Conservation (phyloP, 2,329 filamentous ascomycete species). For the Aspergillus pseudotamarii region DNA sequence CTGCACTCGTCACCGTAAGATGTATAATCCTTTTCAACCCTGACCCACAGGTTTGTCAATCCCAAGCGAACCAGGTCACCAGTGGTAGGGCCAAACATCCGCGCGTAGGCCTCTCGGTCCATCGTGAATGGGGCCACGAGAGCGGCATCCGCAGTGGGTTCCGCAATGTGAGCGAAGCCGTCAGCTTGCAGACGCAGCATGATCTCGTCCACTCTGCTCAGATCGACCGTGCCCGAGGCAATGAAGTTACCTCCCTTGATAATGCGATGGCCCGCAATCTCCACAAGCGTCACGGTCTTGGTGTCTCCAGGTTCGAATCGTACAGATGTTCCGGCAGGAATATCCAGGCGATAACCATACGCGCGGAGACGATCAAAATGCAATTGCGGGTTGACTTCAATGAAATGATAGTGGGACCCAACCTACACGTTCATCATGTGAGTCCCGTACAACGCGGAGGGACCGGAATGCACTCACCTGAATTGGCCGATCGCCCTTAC, state of each 20-base stretch:
- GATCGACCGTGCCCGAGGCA: constrained; percentile 72
- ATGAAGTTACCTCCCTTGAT: constrained; percentile 84
- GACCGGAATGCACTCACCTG: constrained; percentile 60
- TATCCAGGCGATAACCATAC: constrained; percentile 86
- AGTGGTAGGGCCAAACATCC: constrained; percentile 91
- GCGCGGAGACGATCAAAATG: constrained; percentile 82
- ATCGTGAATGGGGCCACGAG: constrained; percentile 68
- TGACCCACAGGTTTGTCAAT: constrained; percentile 84
- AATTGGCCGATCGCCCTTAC: constrained; percentile 84
- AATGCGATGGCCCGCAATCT: constrained; percentile 78
- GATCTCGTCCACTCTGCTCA: constrained; percentile 65
- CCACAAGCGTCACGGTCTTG: constrained; percentile 85
- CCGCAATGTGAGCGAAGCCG: constrained; percentile 76
- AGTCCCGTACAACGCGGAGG: neutral
- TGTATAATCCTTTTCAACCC: constrained; percentile 83
- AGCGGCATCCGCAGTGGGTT: constrained; percentile 60
- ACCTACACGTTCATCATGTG: constrained; percentile 48
- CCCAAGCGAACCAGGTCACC: constrained; percentile 84
- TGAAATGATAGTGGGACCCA: constrained; percentile 94
- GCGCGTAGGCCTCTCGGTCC: constrained; percentile 75
- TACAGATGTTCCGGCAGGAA: constrained; percentile 86
- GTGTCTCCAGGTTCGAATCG: constrained; percentile 92
- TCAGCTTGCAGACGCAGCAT: constrained; percentile 66
- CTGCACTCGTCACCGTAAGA: constrained; percentile 90
- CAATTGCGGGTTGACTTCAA: constrained; percentile 89